Evolutionary conservation across 2,329 filamentous ascomycete species (phyloP), one percentile per base, ranked within the genome.

Genomic region (Canariomyces notabilis): DNA sequence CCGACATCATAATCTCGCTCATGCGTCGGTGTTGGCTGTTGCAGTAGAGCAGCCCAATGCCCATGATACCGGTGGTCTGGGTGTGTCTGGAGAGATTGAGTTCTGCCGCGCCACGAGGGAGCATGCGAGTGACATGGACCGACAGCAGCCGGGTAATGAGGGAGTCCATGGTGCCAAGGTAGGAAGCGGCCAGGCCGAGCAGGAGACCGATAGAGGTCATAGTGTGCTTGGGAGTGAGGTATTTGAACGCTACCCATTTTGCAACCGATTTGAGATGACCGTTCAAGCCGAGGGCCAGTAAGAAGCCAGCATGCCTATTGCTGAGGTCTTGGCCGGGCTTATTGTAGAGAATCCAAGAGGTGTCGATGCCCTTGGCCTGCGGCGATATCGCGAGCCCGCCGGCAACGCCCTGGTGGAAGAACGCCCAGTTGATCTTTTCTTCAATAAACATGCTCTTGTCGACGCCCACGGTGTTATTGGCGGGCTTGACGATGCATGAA

Each of bases 161-260:
- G 2, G 88, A 93, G 64, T 98, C 93, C 91, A 97, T 97, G 2
- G 90, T 97, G 1, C 94, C 93, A 56, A 96, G 76, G 62, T 95
- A 95, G 1, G 93, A 97, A 20, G 88, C 93, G 7, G 93, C 90
- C 15, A 98, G 74, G 1, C 93, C 93, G 1, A 98, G 74, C 3
- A 98, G 75, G n/a, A 98, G 73, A 8, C 93, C 93, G 44, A 98
- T 91, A 1, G 93, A 97, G 19, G 93, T 97, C 93, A 98, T 98
- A 20, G 90, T 95, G 65, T 98, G 94, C 61, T 98, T 98, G 1
- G 93, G 91, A 0, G 93, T 98, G n/a, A 98, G 73, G 57, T 98
- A 98, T 62, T 96, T 97, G 76, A 97, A 98, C 7, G 90, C 91
- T 35, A 98, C 85, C 91, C 93, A 98, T 70, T 97, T 97, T 2